Percentiles rank a stretch among this genome's conserved stretches.
phyloP scores from a whole-genome alignment of 345 rosid species.

The Isatis tinctoria region DNA sequence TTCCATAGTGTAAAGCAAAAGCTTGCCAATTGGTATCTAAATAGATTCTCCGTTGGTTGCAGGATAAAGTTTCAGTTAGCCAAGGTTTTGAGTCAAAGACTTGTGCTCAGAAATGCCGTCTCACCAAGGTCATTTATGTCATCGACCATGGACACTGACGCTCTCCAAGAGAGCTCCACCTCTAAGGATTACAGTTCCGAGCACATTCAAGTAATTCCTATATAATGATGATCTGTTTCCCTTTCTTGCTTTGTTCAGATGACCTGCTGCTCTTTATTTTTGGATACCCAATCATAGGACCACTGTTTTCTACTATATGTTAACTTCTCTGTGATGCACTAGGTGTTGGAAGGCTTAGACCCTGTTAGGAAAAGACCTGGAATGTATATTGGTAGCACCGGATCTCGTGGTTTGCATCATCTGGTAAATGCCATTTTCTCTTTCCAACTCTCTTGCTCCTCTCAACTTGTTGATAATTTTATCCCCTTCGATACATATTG shows the following conservation, averaged over 20 bases:
- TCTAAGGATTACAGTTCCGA: conserved; percentile 73
- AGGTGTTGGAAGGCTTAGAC: conserved; percentile 97
- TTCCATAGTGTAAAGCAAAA: background rate
- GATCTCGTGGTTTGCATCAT: conserved; percentile 98
- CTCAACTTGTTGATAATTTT: background rate
- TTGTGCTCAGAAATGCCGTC: conserved; percentile 37
- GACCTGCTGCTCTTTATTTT: background rate
- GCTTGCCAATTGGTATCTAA: background rate
- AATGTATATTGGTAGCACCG: conserved; percentile 98
- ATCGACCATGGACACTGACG: conserved; percentile 49
- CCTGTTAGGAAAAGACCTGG: conserved; percentile 99
- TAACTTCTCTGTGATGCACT: conserved; percentile 4
- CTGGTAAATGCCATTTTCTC: conserved; percentile 46
- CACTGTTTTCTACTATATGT: background rate
- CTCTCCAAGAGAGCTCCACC: conserved; percentile 45
- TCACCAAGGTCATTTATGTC: conserved; percentile 69
- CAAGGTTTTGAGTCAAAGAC: conserved; percentile 32
- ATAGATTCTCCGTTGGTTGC: conserved; percentile 11
- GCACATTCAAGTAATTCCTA: conserved; percentile 72
- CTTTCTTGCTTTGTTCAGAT: background rate
- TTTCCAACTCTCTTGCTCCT: background rate
- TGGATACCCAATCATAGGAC: background rate
- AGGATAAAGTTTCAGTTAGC: conserved; percentile 46
- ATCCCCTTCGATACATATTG: background rate
- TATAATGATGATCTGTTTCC: background rate